Percentiles rank a stretch among this genome's conserved stretches.
Conservation (phyloP, 2,329 filamentous ascomycete genomes). For the Penicillium olsonii region DNA sequence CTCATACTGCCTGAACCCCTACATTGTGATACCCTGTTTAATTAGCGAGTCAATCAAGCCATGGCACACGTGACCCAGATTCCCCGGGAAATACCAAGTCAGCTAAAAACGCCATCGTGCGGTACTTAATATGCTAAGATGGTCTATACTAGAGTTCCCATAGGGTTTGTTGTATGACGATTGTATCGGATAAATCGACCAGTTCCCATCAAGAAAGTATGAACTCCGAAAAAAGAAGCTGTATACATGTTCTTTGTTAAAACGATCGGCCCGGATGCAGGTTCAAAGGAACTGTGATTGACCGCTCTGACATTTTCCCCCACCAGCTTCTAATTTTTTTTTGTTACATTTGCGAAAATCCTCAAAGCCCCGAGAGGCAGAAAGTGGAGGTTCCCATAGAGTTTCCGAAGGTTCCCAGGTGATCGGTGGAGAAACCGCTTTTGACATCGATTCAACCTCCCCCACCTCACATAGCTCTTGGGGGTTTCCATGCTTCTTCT, state of each 20-base stretch:
- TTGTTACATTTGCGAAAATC: neutral
- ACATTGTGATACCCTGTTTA: conserved; percentile 23
- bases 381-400: conserved; percentile 21
- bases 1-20: neutral
- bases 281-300: conserved; percentile 11
- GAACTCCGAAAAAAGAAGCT: neutral
- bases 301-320: conserved; percentile 7
- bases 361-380: conserved; percentile 2
- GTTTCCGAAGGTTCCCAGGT: conserved; percentile 29
- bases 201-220: too few relatives aligned
- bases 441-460: conserved; percentile 36
- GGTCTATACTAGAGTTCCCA: neutral
- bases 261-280: conserved; percentile 5
- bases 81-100: neutral
- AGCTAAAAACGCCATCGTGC: conserved; percentile 1
- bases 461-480: conserved; percentile 20
- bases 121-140: neutral
- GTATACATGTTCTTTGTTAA: conserved; percentile 8
- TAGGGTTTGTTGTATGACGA: neutral
- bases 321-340: neutral
- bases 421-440: conserved; percentile 35
- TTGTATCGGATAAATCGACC: neutral
- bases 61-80: conserved; percentile 3
- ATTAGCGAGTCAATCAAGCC: conserved; percentile 2
- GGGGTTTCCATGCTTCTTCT: conserved; percentile 3